These are phyloP conservation scores for Komagataella ulmi DNA, from an alignment of 805 yeast species.

Conservation along the genomic window DNA sequence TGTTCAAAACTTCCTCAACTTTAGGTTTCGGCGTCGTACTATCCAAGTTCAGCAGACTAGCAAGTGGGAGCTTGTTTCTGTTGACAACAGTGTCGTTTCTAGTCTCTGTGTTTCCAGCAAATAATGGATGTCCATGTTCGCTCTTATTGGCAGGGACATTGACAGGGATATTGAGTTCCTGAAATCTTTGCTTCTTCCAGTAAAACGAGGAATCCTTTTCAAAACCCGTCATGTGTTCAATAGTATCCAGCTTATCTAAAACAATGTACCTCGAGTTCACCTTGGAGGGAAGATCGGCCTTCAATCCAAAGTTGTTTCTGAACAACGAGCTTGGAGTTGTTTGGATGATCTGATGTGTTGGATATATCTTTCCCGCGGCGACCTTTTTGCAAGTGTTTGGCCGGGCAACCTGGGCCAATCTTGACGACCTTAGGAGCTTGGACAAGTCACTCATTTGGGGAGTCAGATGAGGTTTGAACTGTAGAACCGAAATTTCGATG, in stretches of 20 bases:
- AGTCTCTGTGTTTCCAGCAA: conserved; percentile 1
- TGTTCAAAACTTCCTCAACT: conserved; percentile 20
- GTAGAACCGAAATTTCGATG: conserved; percentile 25
- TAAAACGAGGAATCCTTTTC: conserved; percentile 48
- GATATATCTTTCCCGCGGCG: conserved; percentile 20
- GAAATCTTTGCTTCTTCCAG: conserved; percentile 51
- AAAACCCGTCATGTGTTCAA: conserved; percentile 56
- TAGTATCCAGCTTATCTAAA: conserved; percentile 53
- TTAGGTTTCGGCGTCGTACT: conserved; percentile 13
- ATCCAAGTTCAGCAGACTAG: conserved; percentile 17
- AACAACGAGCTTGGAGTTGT: conserved; percentile 51
- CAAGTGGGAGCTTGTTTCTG: conserved; percentile 1
- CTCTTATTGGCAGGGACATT: conserved; percentile 9
- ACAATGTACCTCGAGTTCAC: conserved; percentile 46
- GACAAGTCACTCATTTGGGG: not conserved
- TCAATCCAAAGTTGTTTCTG: conserved; percentile 68
- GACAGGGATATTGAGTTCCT: conserved; percentile 47
- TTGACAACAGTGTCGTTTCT: not conserved
- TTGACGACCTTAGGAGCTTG: conserved; percentile 11
- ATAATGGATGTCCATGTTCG: conserved; percentile 5
- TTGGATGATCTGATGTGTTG: conserved; percentile 64
- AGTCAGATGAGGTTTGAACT: not conserved
- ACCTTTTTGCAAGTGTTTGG: conserved; percentile 13
- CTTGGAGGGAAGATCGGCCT: conserved; percentile 53
- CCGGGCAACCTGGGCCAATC: conserved; percentile 19